phyloP scores from a whole-genome alignment of 495 filamentous ascomycete genomes.

The Trypethelium eluteriae region DNA sequence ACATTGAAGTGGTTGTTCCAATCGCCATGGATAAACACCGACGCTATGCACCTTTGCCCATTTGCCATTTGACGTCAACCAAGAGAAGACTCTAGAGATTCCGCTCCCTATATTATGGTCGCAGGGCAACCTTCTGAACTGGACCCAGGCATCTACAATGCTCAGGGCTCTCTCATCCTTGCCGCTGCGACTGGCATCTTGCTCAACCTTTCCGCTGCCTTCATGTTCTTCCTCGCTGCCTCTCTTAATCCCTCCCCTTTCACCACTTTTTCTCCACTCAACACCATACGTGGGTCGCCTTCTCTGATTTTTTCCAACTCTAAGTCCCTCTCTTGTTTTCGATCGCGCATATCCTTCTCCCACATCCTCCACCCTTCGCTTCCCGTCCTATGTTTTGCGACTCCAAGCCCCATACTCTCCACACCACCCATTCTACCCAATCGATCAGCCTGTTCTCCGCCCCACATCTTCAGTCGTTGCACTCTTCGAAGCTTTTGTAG shows the following conservation, averaged over 20 bases:
- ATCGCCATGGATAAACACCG: neutral
- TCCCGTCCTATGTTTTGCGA: neutral
- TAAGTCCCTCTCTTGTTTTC: neutral
- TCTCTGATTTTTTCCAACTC: constrained; percentile 1
- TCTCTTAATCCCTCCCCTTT: neutral
- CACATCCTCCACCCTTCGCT: neutral
- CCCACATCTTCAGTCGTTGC: constrained; percentile 83
- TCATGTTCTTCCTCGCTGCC: neutral
- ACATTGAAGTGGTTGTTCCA: neutral
- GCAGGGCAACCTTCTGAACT: neutral
- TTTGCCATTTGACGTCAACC: neutral
- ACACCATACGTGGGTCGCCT: neutral
- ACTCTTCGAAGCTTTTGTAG: constrained; percentile 74
- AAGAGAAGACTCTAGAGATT: neutral
- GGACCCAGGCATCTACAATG: neutral
- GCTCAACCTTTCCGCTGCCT: neutral
- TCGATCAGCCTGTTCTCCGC: constrained; percentile 18
- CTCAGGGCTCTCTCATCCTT: constrained; percentile 4
- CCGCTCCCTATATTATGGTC: neutral
- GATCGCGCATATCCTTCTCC: neutral
- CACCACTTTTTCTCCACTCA: neutral
- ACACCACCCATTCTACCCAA: neutral
- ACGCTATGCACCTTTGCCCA: constrained; percentile 5
- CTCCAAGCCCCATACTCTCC: neutral
- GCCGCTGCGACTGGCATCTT: neutral